A percentile compares a stretch with the other conserved stretches of the same genome.
phyloP scores from a whole-genome alignment of 2,329 filamentous ascomycete species.

The Epichloe typhina region DNA sequence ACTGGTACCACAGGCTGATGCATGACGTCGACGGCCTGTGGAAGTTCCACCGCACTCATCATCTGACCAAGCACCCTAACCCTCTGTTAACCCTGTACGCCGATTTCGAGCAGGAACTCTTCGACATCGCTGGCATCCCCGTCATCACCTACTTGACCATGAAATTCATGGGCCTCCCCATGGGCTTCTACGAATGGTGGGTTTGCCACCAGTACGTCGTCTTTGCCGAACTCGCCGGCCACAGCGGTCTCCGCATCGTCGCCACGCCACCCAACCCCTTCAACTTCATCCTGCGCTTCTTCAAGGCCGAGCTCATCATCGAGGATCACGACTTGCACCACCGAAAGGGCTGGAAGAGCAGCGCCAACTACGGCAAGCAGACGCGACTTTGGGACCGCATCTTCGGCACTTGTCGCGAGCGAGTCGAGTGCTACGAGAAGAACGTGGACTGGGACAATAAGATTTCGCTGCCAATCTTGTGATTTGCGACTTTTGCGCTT shows the following conservation, averaged over 20 bases:
- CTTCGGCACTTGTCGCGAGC: constrained; percentile 5
- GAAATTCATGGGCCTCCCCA: constrained; percentile 4
- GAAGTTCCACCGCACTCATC: constrained; percentile 6
- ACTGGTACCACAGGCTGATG: constrained; percentile 7
- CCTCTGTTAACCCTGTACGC: constrained; percentile 4
- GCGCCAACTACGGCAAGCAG: constrained; percentile 6
- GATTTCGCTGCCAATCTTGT: not conserved
- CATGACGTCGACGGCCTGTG: constrained; percentile 3
- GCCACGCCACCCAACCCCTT: constrained; percentile 4
- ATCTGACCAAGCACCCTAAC: constrained; percentile 6
- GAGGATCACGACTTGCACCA: constrained; percentile 7
- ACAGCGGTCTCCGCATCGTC: constrained; percentile 2
- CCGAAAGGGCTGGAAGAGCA: constrained; percentile 6
- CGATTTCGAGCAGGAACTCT: constrained; percentile 5
- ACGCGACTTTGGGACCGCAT: constrained; percentile 4
- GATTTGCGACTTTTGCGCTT: not conserved
- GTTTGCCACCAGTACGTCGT: constrained; percentile 6
- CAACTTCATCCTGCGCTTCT: constrained; percentile 1
- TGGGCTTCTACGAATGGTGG: constrained; percentile 7
- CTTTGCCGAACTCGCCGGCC: constrained; percentile 4
- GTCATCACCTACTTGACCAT: constrained; percentile 5
- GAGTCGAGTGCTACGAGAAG: constrained; percentile 1
- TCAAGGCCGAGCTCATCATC: constrained; percentile 3
- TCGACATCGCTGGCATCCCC: constrained; percentile 4
- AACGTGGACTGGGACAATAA: constrained; percentile 3